A percentile compares a stretch with the other conserved stretches of the same genome.
Conservation (phyloP, 2,329 filamentous ascomycete genomes). For the Chaetomiaceae sp. region DNA sequence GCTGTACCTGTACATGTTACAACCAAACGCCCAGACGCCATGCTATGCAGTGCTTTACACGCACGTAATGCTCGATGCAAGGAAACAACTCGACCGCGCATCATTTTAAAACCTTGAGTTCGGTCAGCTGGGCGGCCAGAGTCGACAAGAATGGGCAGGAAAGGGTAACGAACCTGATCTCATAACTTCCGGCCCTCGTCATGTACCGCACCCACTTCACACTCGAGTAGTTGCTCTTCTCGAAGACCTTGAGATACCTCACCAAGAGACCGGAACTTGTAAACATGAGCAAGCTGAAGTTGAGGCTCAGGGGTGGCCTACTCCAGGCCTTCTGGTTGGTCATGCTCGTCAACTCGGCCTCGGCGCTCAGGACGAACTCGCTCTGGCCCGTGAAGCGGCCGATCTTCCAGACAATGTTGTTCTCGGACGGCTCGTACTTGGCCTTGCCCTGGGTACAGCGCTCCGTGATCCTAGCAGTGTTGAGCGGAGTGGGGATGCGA, state of each 20-base stretch:
- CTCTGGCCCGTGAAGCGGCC: constrained; percentile 96
- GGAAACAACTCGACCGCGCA: neutral
- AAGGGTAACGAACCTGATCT: constrained; percentile 53
- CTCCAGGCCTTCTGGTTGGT: constrained; percentile 98
- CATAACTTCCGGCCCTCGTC: constrained; percentile 95
- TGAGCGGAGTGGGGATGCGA: constrained; percentile 90
- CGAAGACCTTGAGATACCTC: constrained; percentile 95
- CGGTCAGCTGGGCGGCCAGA: neutral
- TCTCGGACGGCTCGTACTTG: constrained; percentile 96
- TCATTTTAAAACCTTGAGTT: constrained; percentile 6
- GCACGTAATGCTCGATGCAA: neutral
- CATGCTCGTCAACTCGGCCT: constrained; percentile 91
- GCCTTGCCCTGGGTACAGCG: constrained; percentile 93
- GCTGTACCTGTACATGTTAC: too few relatives aligned
- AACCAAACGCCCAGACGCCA: constrained; percentile 17
- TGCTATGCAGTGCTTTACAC: constrained; percentile 16
- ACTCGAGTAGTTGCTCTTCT: constrained; percentile 98
- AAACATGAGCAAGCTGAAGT: constrained; percentile 95
- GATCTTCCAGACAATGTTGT: constrained; percentile 99
- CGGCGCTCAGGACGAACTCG: constrained; percentile 90
- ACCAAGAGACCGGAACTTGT: constrained; percentile 90
- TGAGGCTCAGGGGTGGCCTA: constrained; percentile 83
- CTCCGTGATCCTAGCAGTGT: constrained; percentile 90
- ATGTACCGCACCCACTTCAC: constrained; percentile 99
- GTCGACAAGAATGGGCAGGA: neutral